Conservation (phyloP, 768 basidiomycete species). For the Agrocybe pediades region DNA sequence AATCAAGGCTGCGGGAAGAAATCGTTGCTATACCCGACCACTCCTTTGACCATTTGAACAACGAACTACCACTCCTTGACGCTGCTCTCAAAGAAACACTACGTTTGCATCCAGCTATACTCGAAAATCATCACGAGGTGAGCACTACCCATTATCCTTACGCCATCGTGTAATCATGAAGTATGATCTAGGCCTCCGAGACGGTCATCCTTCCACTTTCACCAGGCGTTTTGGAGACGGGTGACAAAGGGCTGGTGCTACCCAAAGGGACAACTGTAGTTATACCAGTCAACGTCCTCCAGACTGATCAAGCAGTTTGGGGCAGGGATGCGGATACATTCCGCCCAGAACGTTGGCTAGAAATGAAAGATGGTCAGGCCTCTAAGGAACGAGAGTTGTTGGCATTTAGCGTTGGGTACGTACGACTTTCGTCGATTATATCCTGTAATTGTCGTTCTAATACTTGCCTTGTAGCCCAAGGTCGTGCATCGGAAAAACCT, state of each 20-base stretch:
- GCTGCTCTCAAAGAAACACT: slow-evolving; percentile 64
- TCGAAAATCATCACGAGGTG: slow-evolving; percentile 69
- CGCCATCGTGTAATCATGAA: not conserved
- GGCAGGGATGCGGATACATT: slow-evolving; percentile 60
- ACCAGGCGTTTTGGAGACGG: slow-evolving; percentile 47
- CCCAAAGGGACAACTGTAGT: slow-evolving; percentile 57
- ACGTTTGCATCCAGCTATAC: slow-evolving; percentile 60
- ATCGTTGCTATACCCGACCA: slow-evolving; percentile 45
- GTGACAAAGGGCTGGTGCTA: slow-evolving; percentile 44
- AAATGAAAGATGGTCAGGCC: slow-evolving; percentile 27
- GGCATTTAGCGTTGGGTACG: slow-evolving; percentile 62
- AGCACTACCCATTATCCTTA: slow-evolving; percentile 10
- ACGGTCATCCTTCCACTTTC: slow-evolving; percentile 58
- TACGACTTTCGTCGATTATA: not conserved
- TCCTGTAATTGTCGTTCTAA: slow-evolving; percentile 8
- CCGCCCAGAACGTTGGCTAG: slow-evolving; percentile 65
- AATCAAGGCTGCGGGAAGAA: slow-evolving; percentile 59
- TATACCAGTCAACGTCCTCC: slow-evolving; percentile 60
- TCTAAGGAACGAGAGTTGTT: slow-evolving; percentile 46
- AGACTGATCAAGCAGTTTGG: slow-evolving; percentile 56
- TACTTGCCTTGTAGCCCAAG: slow-evolving; percentile 44
- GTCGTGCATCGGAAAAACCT: slow-evolving; percentile 59
- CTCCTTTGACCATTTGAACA: slow-evolving; percentile 52
- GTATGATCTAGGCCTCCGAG: slow-evolving; percentile 43
- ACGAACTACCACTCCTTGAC: slow-evolving; percentile 54